Conservation (phyloP, 2,329 filamentous ascomycete genomes). For the Rutstroemia sydowiana region DNA sequence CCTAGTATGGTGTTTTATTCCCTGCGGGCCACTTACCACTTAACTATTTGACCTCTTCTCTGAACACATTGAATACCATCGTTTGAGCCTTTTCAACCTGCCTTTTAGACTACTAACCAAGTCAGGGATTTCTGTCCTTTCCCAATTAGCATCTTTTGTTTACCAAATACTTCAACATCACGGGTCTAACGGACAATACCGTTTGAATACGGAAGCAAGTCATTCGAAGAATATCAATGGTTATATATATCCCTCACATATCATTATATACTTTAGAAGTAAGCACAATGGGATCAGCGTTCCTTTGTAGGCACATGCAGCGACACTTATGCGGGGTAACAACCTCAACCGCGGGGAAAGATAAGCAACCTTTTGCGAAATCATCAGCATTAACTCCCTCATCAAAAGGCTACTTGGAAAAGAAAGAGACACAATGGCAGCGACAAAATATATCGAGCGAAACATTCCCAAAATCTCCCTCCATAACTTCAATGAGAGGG, state of each 20-base stretch:
- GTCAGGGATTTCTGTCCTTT: too few species aligned
- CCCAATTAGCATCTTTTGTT: too few species aligned
- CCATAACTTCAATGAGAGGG: conserved; percentile 43
- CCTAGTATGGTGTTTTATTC: not conserved
- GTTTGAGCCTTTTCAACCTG: too few species aligned
- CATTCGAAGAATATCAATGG: too few species aligned
- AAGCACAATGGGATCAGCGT: not conserved
- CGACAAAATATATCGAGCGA: conserved; percentile 22
- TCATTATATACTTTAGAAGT: not conserved
- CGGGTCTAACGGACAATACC: too few species aligned
- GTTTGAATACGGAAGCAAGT: too few species aligned
- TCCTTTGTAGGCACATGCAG: not conserved
- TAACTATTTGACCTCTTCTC: too few species aligned
- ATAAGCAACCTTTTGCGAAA: not conserved
- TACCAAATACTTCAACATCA: too few species aligned
- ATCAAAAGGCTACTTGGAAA: not conserved
- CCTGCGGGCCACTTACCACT: not conserved
- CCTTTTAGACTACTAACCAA: too few species aligned
- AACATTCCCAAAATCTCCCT: conserved; percentile 42
- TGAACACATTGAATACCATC: too few species aligned
- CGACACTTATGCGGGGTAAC: not conserved
- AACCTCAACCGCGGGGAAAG: not conserved
- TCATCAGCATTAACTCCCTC: not conserved
- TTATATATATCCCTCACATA: too few species aligned
- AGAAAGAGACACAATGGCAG: not conserved